Evolutionary conservation across 2,329 filamentous ascomycete species (phyloP), one percentile per base, ranked within the genome.

Genomic region (Gyromitra esculenta): DNA sequence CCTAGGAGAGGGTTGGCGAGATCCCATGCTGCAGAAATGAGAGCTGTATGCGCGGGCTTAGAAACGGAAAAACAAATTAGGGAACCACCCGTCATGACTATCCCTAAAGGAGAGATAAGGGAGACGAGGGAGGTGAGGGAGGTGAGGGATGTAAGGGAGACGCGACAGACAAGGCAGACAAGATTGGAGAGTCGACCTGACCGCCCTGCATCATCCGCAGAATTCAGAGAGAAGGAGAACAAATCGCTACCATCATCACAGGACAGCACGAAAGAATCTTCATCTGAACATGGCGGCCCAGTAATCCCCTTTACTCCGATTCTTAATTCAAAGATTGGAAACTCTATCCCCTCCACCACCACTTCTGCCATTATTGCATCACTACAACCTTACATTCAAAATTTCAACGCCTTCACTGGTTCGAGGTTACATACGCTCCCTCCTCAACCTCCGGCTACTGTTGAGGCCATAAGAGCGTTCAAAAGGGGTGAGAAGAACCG

Each of bases 381-480:
- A 9, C 64, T 80, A 5, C 56, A 63, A 45, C 68, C 72, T 5
- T 76, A 79, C 56, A 73, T 81, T 35, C 71, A 72, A 13, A 80
- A 76, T 59, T 67, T 81, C 18, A 73, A 71, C 5, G 80, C 80
- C 15, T 80, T 81, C 60, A 70, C 77, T 63, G 69, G 75, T 39
- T 76, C 65, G 18, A 79, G 71, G 13, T 67, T 81, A 4, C 68
- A 80, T 35, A 73, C 69, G 6, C 79, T 81, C 13, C 76, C 78
- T 9, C 79, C 80, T 1, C 77, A 75, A 43, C 80, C 80, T 13
- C 76, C 70, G 41, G 76, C 78, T 68, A 81, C 80, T 5, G 72
- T 77, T 35, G 76, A 75, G 35, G 79, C 80, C 21, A 78, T 81
- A 45, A 79, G 77, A 35, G 73, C 75, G 5, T 79, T 37, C 72